Evolutionary conservation across 768 basidiomycete species (phyloP), one percentile per base, ranked within the genome.

Genomic region (Guyanaporus albipodus): DNA sequence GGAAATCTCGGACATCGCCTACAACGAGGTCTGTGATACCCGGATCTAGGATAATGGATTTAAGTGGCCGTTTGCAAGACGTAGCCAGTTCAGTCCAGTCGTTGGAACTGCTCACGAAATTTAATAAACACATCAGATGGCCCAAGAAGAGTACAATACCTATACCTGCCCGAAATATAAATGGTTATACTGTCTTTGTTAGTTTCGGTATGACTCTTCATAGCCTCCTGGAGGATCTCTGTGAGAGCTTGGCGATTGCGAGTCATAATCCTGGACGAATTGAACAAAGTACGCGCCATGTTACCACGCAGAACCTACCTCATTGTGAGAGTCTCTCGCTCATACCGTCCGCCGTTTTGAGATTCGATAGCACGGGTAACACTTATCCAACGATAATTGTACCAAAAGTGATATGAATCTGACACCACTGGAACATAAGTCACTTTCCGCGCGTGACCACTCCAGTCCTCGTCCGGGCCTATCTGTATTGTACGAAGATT

Each of bases 1-100:
- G 65, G 54, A 91, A 91, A 55, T 89, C 85, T 7, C 67, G 68
- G 8, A 84, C 84, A 57, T 91, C 89, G 3, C 79, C 71, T 8
- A 89, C 59, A 1, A 91, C 64, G 18, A 78, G 55, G 26, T 87
- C 81, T 43, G 80, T 77, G 38, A 87, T 69, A 0, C 85, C 84
- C 8, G 78, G 80, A 42, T 88, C 84, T 14, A 90, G 68, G 27
- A 89, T 75, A 45, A 90, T 82, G 2, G 86, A 87, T 11, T 68
- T 66, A 12, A 86, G 62, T 9, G 82, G 75, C 5, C 87, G 79
- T 59, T 86, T 88, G 17, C 78, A 75, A 22, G 82, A 76, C 8
- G 73, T 73, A 11, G 78, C 73, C 29, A 82, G 70, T 38, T 71
- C 71, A 10, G 69, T 69, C 85, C 84, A 89, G 52, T 64, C 57